These are phyloP conservation scores for Panus rudis DNA, from an alignment of 768 basidiomycete genomes.

Conservation along the genomic window DNA sequence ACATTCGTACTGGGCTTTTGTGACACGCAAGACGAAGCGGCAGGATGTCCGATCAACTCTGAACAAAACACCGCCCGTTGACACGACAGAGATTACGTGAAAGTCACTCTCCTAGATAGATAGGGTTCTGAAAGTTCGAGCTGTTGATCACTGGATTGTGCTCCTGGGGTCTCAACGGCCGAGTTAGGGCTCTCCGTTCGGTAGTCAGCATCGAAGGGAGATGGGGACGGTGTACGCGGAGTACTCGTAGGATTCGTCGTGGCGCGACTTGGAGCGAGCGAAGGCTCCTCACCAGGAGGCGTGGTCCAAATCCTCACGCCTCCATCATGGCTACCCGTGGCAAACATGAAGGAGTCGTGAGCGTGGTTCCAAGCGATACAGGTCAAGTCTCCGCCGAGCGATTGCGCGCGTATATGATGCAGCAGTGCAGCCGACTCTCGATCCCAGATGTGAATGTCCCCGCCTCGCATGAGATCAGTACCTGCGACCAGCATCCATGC, in stretches of 20 bases:
- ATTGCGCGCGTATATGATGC: slow-evolving; percentile 61
- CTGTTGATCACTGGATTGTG: no score
- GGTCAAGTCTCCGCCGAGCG: slow-evolving; percentile 56
- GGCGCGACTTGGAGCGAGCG: slow-evolving; percentile 3
- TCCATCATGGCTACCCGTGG: slow-evolving; percentile 72
- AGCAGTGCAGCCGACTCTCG: slow-evolving; percentile 68
- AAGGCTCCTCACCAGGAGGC: background rate
- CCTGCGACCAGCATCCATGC: no score
- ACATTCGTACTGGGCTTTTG: no score
- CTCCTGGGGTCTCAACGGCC: no score
- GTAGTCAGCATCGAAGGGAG: slow-evolving; percentile 4
- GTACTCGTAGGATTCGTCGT: slow-evolving; percentile 7
- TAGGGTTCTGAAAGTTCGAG: no score
- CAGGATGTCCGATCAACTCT: no score
- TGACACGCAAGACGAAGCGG: no score
- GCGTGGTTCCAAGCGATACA: slow-evolving; percentile 75
- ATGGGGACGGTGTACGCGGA: slow-evolving; percentile 10
- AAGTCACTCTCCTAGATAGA: no score
- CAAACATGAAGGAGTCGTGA: slow-evolving; percentile 56
- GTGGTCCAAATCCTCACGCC: slow-evolving; percentile 63
- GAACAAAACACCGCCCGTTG: no score
- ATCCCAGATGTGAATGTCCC: slow-evolving; percentile 85
- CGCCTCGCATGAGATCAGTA: slow-evolving; percentile 54
- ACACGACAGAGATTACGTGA: no score
- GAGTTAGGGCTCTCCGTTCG: slow-evolving; percentile 10